These are phyloP conservation scores for Hirschfeldia incana DNA, from an alignment of 345 rosid genomes.

Conservation along the genomic window DNA sequence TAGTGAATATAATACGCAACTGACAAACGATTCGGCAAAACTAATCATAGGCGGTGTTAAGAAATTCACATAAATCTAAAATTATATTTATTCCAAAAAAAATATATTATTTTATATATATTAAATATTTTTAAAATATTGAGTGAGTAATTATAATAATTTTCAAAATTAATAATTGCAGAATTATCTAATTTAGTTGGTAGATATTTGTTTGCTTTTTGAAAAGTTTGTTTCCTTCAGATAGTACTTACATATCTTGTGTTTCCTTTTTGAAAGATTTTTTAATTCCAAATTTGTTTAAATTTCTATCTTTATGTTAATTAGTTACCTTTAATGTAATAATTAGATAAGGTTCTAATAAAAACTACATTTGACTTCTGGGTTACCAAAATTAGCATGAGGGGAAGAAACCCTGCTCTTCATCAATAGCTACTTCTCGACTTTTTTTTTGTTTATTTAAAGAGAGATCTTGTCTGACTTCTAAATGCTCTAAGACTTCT, in stretches of 20 bases:
- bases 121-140: too few relatives aligned
- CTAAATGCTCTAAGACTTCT: not conserved
- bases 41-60: too few relatives aligned
- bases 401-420: not conserved
- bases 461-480: not conserved
- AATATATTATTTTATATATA: too few relatives aligned
- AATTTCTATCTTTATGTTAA: not conserved
- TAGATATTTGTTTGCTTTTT: not conserved
- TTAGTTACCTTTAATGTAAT: too few relatives aligned
- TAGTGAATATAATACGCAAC: too few relatives aligned
- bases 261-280: not conserved
- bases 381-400: not conserved
- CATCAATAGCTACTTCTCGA: not conserved
- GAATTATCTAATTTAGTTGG: not conserved
- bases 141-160: too few relatives aligned
- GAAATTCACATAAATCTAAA: too few relatives aligned
- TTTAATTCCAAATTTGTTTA: not conserved
- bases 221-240: not conserved
- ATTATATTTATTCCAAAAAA: too few relatives aligned
- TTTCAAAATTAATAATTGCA: too few relatives aligned
- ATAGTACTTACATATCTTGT: not conserved
- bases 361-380: not conserved
- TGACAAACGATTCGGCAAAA: too few relatives aligned
- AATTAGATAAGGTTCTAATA: not conserved
- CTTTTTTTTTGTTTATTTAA: not conserved